These are phyloP conservation scores for Friedmanniomyces simplex DNA, from an alignment of 495 filamentous ascomycete species.

Conservation along the genomic window DNA sequence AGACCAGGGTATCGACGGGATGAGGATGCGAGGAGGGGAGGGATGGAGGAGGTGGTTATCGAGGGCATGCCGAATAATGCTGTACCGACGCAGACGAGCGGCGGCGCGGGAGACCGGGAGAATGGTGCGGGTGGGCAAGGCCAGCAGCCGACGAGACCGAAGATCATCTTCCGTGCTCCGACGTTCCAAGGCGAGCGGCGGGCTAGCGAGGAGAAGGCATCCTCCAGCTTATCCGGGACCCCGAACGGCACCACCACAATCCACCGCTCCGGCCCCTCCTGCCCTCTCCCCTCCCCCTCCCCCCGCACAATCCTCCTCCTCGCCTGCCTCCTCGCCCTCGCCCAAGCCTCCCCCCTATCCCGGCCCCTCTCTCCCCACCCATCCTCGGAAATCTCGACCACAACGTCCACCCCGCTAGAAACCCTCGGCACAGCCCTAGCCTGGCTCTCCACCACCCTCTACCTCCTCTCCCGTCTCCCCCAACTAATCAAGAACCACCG, in stretches of 20 bases:
- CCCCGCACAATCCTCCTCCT: slow-evolving; percentile 27
- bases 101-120: no score
- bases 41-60: slow-evolving; percentile 15
- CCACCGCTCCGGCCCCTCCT: slow-evolving; percentile 6
- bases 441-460: slow-evolving; percentile 56
- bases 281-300: slow-evolving; percentile 18
- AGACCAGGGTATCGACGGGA: slow-evolving; percentile 15
- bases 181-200: slow-evolving; percentile 7
- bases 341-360: slow-evolving; percentile 27
- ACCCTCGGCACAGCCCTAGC: slow-evolving; percentile 48
- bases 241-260: slow-evolving; percentile 18
- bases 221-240: slow-evolving; percentile 5
- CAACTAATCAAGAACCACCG: slow-evolving; percentile 59
- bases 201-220: neutral
- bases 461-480: slow-evolving; percentile 60
- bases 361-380: slow-evolving; percentile 16
- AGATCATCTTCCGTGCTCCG: slow-evolving; percentile 16
- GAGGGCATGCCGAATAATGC: slow-evolving; percentile 7
- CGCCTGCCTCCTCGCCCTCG: slow-evolving; percentile 26
- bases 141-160: slow-evolving; percentile 8
- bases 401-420: slow-evolving; percentile 30
- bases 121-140: no score
- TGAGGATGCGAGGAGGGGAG: slow-evolving; percentile 9
- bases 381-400: slow-evolving; percentile 10
- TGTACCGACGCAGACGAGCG: slow-evolving; percentile 1